These are phyloP conservation scores for Rhodotorula sp. DNA, from an alignment of 1,284 basidiomycete genomes.

Conservation along the genomic window DNA sequence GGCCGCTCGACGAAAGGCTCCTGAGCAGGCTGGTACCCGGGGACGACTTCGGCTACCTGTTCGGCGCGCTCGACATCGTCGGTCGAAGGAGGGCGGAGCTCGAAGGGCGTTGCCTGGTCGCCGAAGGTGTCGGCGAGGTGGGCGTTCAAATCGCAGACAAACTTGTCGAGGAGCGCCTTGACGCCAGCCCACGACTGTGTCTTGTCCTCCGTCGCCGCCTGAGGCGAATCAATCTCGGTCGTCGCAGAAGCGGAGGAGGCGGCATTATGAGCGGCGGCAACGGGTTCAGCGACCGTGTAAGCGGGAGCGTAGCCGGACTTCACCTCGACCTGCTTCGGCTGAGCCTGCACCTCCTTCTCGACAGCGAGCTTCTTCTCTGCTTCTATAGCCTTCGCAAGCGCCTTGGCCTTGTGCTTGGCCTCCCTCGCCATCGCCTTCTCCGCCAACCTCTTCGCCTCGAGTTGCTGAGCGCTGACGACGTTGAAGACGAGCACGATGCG, in stretches of 20 bases:
- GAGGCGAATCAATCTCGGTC: slow-evolving; percentile 9
- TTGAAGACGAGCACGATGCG: slow-evolving; percentile 33
- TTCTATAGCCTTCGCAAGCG: background rate
- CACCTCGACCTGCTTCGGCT: background rate
- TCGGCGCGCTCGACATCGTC: background rate
- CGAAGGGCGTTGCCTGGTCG: slow-evolving; percentile 42
- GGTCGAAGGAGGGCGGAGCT: background rate
- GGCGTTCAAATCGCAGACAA: slow-evolving; percentile 61
- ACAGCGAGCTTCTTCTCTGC: background rate
- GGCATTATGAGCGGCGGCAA: background rate
- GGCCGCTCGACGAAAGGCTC: background rate
- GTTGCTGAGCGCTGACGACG: slow-evolving; percentile 5
- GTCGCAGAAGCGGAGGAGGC: background rate
- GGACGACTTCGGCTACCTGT: background rate
- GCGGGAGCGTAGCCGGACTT: slow-evolving; percentile 65
- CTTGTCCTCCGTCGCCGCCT: slow-evolving; percentile 45
- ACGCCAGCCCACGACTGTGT: slow-evolving; percentile 45
- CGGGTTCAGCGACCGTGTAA: slow-evolving; percentile 51
- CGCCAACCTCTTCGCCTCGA: background rate
- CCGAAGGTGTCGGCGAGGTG: slow-evolving; percentile 57
- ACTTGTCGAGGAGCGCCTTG: slow-evolving; percentile 58
- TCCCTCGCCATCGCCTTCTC: background rate
- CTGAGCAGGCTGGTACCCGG: slow-evolving; percentile 1
- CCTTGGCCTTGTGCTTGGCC: slow-evolving; percentile 1
- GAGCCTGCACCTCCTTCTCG: background rate